Base-by-base conservation (phyloP, 192 early-diverging fungal genomes). In the Entrophospora sp. region DNA sequence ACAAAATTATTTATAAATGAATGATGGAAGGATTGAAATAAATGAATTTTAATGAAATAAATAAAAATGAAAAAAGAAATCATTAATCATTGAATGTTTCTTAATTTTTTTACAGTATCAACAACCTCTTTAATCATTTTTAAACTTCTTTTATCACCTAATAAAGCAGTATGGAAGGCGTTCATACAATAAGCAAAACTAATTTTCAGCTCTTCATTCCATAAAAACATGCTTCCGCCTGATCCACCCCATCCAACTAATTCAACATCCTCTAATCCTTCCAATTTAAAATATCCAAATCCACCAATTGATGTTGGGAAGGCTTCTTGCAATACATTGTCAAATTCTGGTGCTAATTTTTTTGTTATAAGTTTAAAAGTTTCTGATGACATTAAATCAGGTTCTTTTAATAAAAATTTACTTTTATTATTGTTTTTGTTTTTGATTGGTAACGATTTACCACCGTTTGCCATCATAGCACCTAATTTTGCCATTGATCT, bases 231-330 rank as follows among this genome's bases (percentile, higher is more conserved):
- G 28, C 73, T 76, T 1, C 87, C 87, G 6, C 87, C 86, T 4
- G 75, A 76, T 1, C 87, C 87, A 3, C 76, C 78, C 86, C 86
- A 87, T 16, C 86, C 85, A 42, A 77, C 65, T 32, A 77, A 71
- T 16, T 66, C 61, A 31, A 79, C 68, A 12, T 70, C 61, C n/a
- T 73, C 66, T 8, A 71, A 27, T 40, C 68, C 5, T 36, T 71
- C 22, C 0, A 64, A 18, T 7, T 16, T 18, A 8, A 48, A 38
- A 12, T 48, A 31, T n/a, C 67, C 70, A 70, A 70, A 75, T 6
- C 81, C 85, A 42, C 85, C 80, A 14, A 51, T 56, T 32, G 58
- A 49, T 45, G 67, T 71, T 13, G 60, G 67, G 4, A 74, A 49
- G 67, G 14, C 58, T 30, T 64, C 61, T 10, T 27, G 27, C 28